phyloP scores from a whole-genome alignment of 225 moss, liverwort and hornwort species.

The Bryoerythrophyllum caledonicum region DNA sequence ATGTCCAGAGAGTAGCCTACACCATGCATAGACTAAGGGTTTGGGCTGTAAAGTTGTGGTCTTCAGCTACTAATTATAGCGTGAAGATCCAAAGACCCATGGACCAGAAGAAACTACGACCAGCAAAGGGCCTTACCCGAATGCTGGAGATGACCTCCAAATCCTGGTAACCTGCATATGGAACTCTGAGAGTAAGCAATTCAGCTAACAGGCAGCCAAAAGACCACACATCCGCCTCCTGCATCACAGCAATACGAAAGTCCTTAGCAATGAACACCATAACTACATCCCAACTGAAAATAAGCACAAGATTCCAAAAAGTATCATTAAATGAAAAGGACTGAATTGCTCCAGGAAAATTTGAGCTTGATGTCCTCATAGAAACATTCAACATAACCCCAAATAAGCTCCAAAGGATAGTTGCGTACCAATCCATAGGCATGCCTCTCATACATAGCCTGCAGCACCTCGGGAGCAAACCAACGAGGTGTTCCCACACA shows the following conservation, averaged over 20 bases:
- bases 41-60: not conserved
- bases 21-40: not conserved
- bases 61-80: too few relatives aligned
- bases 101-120: not conserved
- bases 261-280: not conserved
- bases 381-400: constrained; percentile 12
- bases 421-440: constrained; percentile 78
- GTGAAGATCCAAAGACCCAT: not conserved
- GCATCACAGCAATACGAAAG: constrained; percentile 27
- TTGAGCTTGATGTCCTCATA: not conserved
- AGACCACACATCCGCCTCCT: constrained; percentile 97
- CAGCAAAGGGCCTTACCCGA: constrained; percentile 47
- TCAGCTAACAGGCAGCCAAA: constrained; percentile 87
- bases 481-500: constrained; percentile 97
- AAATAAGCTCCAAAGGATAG: not conserved
- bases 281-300: constrained; percentile 14
- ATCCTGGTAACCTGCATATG: constrained; percentile 75
- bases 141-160: constrained; percentile 81
- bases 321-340: not conserved
- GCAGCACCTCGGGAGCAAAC: constrained; percentile 97
- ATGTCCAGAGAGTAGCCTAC: not conserved
- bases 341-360: not conserved
- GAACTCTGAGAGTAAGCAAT: constrained; percentile 80
- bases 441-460: constrained; percentile 83
- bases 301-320: not conserved